Conservation (phyloP, 108 stramenopile species). For the Discostella stelligeroides region DNA sequence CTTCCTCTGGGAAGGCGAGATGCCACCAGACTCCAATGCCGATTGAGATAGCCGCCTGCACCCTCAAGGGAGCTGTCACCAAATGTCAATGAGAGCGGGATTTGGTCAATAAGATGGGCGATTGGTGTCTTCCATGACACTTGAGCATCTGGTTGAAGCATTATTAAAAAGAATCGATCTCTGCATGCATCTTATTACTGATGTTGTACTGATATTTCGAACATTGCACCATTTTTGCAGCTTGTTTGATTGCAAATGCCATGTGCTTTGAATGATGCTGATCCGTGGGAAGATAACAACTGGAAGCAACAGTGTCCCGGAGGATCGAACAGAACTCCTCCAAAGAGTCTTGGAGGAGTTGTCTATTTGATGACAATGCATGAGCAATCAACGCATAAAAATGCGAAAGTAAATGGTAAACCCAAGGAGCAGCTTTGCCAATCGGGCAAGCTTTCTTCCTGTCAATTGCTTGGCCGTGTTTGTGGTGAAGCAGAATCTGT, state of each 20-base stretch:
- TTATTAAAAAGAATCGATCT: not conserved
- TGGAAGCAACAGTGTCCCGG: no score
- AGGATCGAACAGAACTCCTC: not conserved
- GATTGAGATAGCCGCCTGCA: not conserved
- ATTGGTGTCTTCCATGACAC: slow-evolving; percentile 4
- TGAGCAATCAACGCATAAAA: slow-evolving; percentile 16
- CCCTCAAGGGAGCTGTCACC: slow-evolving; percentile 6
- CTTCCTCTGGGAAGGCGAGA: slow-evolving; percentile 14
- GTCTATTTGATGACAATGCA: slow-evolving; percentile 1
- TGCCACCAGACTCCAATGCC: slow-evolving; percentile 17
- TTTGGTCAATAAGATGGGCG: no score
- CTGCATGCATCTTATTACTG: not conserved
- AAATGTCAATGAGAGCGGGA: not conserved
- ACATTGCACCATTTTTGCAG: not conserved
- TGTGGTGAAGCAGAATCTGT: not conserved
- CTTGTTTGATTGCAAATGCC: not conserved
- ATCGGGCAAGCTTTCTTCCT: not conserved
- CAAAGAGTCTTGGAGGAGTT: not conserved
- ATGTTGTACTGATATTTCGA: no score
- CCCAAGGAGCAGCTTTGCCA: not conserved
- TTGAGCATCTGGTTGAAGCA: no score
- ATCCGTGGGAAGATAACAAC: not conserved
- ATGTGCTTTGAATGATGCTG: not conserved
- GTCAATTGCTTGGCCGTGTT: no score
- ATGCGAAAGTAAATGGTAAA: slow-evolving; percentile 11